phyloP scores from a whole-genome alignment of 495 filamentous ascomycete species.

The Talaromyces wortmannii region DNA sequence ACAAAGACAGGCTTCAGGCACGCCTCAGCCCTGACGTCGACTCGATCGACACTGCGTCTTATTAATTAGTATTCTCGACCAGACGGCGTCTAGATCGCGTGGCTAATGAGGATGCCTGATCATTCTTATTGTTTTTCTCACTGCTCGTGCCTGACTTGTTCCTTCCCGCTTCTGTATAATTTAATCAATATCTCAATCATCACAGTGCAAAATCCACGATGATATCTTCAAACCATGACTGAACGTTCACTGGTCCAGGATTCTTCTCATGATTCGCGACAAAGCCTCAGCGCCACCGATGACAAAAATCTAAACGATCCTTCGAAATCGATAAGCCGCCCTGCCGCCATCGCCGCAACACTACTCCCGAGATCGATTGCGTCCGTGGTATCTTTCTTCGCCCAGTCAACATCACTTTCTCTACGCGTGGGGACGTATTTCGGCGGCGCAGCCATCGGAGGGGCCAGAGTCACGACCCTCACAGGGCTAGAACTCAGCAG shows the following conservation, averaged over 20 bases:
- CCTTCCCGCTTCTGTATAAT: neutral
- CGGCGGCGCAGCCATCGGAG: slow-evolving; percentile 56
- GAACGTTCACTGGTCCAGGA: neutral
- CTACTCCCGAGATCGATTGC: slow-evolving; percentile 63
- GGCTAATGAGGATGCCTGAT: too few relatives aligned
- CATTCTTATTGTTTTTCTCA: too few relatives aligned
- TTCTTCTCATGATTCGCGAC: neutral
- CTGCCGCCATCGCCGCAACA: slow-evolving; percentile 35
- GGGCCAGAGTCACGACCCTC: slow-evolving; percentile 60
- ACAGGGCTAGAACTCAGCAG: slow-evolving; percentile 64
- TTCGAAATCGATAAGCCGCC: slow-evolving; percentile 8
- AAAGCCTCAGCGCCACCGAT: neutral
- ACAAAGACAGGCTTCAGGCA: neutral
- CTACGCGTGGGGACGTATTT: slow-evolving; percentile 65
- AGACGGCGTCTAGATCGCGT: neutral
- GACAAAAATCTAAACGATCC: neutral
- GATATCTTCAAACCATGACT: neutral
- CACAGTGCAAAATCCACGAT: neutral
- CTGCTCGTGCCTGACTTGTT: too few relatives aligned
- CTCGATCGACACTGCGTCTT: neutral
- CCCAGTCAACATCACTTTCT: slow-evolving; percentile 62
- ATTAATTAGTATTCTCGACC: neutral
- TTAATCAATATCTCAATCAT: neutral
- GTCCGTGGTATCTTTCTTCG: slow-evolving; percentile 60
- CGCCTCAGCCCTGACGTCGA: neutral